Evolutionary conservation across 2,329 filamentous ascomycete species (phyloP).

Genomic region (Penicillium sp.): DNA sequence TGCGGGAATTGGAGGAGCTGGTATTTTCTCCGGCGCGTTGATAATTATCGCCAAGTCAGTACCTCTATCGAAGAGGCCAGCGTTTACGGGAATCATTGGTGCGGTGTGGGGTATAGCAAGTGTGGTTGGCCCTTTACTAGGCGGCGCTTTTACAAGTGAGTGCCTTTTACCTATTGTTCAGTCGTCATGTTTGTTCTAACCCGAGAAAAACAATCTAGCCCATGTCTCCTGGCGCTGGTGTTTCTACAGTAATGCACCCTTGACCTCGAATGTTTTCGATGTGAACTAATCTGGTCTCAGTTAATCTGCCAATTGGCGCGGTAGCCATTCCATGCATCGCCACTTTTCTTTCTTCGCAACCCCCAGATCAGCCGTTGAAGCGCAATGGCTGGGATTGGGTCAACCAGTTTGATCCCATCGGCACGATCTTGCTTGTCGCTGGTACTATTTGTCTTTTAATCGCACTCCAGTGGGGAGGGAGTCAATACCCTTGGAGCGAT

Average conservation of each 20-base stretch:
- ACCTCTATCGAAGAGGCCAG: background rate
- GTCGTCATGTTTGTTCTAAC: background rate
- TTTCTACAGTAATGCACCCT: conserved; percentile 37
- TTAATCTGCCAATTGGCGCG: conserved; percentile 47
- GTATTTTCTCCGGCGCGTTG: conserved; percentile 33
- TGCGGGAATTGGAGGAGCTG: conserved; percentile 38
- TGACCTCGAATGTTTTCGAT: background rate
- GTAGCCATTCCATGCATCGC: conserved; percentile 40
- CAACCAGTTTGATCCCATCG: conserved; percentile 42
- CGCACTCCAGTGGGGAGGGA: conserved; percentile 28
- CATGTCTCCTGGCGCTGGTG: conserved; percentile 42
- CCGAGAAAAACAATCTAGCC: background rate
- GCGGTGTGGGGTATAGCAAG: background rate
- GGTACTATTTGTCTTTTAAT: conserved; percentile 25
- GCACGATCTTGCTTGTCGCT: conserved; percentile 34
- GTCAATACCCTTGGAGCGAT: conserved; percentile 16
- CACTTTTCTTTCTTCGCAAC: conserved; percentile 25
- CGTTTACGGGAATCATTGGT: background rate
- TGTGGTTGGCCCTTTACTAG: conserved; percentile 42
- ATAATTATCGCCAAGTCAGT: background rate
- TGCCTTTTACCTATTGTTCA: no score
- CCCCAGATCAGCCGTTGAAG: background rate
- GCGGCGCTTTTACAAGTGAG: conserved; percentile 48
- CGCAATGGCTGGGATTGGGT: conserved; percentile 37
- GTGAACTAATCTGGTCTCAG: background rate